Percentiles rank a stretch among this genome's conserved stretches.
Evolutionary conservation across 2,329 filamentous ascomycete genomes (phyloP).

Genomic region (Colletotrichum somersetense): DNA sequence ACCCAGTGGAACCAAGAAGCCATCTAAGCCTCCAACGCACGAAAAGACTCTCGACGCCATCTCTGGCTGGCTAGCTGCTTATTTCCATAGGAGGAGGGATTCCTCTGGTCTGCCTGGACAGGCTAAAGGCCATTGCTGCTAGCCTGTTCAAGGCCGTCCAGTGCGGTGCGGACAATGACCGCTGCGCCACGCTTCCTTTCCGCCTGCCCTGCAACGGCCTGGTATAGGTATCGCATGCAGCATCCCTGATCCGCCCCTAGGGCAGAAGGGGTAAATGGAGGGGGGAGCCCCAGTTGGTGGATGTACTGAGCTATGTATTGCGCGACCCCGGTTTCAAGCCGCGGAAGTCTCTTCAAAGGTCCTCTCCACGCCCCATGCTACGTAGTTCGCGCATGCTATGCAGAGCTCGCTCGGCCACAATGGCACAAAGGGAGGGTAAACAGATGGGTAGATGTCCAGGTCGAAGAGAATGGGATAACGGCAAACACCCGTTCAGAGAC

Average conservation of each 20-base stretch:
- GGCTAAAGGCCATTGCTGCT: not conserved
- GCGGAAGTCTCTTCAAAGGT: conserved; percentile 18
- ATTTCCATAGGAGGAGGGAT: not conserved
- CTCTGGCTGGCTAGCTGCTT: not conserved
- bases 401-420: not conserved
- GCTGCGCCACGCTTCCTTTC: not conserved
- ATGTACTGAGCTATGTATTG: not conserved
- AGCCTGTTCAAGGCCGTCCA: not conserved
- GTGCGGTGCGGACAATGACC: conserved; percentile 5
- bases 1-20: not conserved
- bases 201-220: not conserved
- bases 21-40: not conserved
- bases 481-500: not conserved
- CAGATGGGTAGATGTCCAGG: not conserved
- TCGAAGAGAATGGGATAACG: too few relatives aligned
- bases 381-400: not conserved
- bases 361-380: not conserved
- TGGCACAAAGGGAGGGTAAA: not conserved
- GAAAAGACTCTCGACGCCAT: not conserved
- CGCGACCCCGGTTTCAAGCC: conserved; percentile 21
- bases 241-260: conserved; percentile 14
- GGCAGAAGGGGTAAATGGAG: not conserved
- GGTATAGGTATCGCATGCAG: not conserved
- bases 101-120: not conserved
- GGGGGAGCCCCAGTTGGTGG: conserved; percentile 15